A percentile compares a stretch with the other conserved stretches of the same genome.
These are phyloP conservation scores for Talaromyces funiculosus DNA, from an alignment of 2,329 filamentous ascomycete genomes.

Conservation along the genomic window DNA sequence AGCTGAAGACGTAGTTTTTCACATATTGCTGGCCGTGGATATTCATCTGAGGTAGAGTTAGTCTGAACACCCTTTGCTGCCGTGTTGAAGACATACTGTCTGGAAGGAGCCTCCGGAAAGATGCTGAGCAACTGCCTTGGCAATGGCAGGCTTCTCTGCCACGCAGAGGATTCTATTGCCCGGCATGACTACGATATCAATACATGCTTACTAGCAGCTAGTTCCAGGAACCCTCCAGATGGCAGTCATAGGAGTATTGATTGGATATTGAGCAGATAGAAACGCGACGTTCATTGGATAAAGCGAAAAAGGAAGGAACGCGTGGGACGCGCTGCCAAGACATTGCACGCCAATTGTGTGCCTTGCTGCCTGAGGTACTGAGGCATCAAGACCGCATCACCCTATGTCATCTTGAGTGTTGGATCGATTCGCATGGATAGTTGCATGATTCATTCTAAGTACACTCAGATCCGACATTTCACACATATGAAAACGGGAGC, in stretches of 20 bases:
- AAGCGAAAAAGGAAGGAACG: slow-evolving; percentile 4
- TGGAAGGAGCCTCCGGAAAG: slow-evolving; percentile 69
- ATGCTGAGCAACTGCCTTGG: slow-evolving; percentile 87
- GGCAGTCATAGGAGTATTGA: background rate
- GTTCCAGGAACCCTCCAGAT: no score
- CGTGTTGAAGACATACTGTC: slow-evolving; percentile 53
- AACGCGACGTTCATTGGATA: background rate
- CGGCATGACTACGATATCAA: slow-evolving; percentile 10
- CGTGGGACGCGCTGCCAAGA: slow-evolving; percentile 13
- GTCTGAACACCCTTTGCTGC: background rate
- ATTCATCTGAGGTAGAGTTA: slow-evolving; percentile 50
- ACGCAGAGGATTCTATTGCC: slow-evolving; percentile 61
- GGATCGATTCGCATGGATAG: background rate
- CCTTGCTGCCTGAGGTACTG: background rate
- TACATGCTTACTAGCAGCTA: background rate
- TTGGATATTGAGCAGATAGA: background rate
- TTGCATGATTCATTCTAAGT: background rate
- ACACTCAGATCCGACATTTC: background rate
- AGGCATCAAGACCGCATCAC: background rate
- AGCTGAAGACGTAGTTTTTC: slow-evolving; percentile 92
- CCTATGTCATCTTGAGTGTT: background rate
- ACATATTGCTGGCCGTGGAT: slow-evolving; percentile 67
- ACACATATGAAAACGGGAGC: background rate
- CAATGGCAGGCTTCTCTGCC: slow-evolving; percentile 88
- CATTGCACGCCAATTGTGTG: background rate